Evolutionary conservation across 2,329 filamentous ascomycete genomes (phyloP), one percentile per base, ranked within the genome.

Genomic region (Epichloe baconii): DNA sequence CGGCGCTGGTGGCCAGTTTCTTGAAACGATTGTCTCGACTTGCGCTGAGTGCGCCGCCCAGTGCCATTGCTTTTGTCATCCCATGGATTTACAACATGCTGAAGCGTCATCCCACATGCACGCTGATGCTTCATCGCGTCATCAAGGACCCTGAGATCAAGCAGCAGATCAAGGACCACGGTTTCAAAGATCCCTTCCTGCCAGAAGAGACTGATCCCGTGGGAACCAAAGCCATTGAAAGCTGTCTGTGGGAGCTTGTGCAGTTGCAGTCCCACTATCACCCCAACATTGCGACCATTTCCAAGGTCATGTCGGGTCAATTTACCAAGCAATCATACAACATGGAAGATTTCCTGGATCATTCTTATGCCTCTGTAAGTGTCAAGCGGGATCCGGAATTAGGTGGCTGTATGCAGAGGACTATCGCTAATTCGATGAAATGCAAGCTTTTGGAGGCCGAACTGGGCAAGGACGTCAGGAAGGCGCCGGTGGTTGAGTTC

Each of bases 81-180:
- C 94, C 93, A 0, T 96, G 88, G 82, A 83, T 91, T 48, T 98
- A 98, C 74, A 98, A 98, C 68, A 77, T 95, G 58, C 77, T 98
- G 65, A 93, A 88, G 67, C 79, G 79, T 57, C 93, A 98, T 64
- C 91, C 91, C 1, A 82, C 83, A 1, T 95, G 88, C 63, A 94
- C 91, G 0, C 97, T 95, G 62, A 95, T 98, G 89, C 80, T 98
- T 58, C 94, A 98, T 66, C 82, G 93, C 50, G 81, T 80, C 53
- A 72, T 77, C 38, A 76, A 75, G 46, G 80, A 82, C 42, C 64
- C 74, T 1, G 77, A 81, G 49, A 69, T 73, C 47, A 79, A 77
- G 59, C 75, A 77, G 49, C 61, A 74, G 48, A 69, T 90, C 21
- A 78, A 85, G 58, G 75, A 77, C 34, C 67, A 78, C 49, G 80